Evolutionary conservation across 2,329 filamentous ascomycete genomes (phyloP), one percentile per base, ranked within the genome.

Genomic region (Cercospora zeae-maydis): DNA sequence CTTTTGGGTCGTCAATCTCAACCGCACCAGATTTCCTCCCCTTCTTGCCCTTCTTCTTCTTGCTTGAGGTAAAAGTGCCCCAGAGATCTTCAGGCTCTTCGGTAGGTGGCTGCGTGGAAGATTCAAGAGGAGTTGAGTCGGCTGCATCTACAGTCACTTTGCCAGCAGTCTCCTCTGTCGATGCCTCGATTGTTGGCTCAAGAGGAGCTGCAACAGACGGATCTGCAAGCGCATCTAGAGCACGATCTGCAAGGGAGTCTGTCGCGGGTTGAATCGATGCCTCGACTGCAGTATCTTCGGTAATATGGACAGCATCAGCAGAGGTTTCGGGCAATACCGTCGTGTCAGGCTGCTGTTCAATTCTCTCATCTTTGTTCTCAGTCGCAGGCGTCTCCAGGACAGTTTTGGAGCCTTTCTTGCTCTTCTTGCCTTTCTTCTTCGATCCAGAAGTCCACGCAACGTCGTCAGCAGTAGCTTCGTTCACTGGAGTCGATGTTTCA

Each of bases 41-140:
- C 65, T 80, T 81, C 73, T 79, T 82, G 33, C 70, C 64, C 27
- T 58, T 59, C 62, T 75, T 76, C 68, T 73, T 75, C 27, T 70
- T 68, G 67, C 70, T 74, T 31, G 67, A 72, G 30, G 65, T 71
- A 1, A 67, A 69, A 7, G 68, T 63, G 4, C 64, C 57, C 49
- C 68, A 67, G 3, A 69, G 60, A 47, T 70, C 67, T 52, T 71
- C 67, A 49, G 49, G 6, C 30, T 31, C 27, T 8, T 30, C 49
- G 27, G 49, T 53, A 3, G 30, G 27, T 8, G 11, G 31, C 31
- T 34, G 31, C 31, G 31, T 34, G 11, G 31, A 34, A 10, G 39
- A 9, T 45, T 16, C 39, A 16, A 21, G 13, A 16, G 39, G 11
- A 45, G 39, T 16, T 45, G 14, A 8, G 39, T 45, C 39, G 19